Evolutionary conservation across 441 rosid species (phyloP), one percentile per base, ranked within the genome.

Genomic region (Eruca vesicaria): DNA sequence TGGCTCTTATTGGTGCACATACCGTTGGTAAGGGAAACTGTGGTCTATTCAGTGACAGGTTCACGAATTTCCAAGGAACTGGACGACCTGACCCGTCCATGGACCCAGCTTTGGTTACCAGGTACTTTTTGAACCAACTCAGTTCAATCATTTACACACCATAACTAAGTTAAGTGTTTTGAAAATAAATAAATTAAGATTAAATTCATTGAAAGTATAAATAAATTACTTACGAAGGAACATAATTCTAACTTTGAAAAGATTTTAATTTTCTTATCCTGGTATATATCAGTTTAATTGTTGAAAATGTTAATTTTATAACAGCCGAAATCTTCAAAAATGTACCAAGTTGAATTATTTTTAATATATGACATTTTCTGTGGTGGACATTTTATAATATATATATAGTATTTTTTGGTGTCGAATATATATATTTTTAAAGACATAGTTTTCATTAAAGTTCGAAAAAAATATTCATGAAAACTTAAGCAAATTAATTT

Each of bases 1-100:
- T 85, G 9, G 80, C 87, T 67, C 93, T 91, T 33, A 58, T 91
- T 59, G 97, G 97, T 20, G 92, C 84, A 20, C 97, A 91, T 77
- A 86, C 94, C 0, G 82, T 89, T 61, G 94, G 93, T 45, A 61
- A 75, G 11, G 87, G 85, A 23, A 93, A 91, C 14, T 91, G 97
- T 71, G 79, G 82, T 74, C 82, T 85, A 28, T 91, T 91, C 53
- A 20, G 50, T 7, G 89, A 86, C 69, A 77, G 97, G 1, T 56
- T 88, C 59, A 77, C 83, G 1, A 72, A 77, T 19, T 86, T 84
- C 52, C 83, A 83, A 59, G 87, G 87, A 16, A 74, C 82, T 1
- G 82, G 83, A 12, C 69, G 75, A 20, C 85, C 88, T 14, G 90
- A 87, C 72, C 79, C 88, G 0, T 41, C 85, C 2, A 88, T 89